Evolutionary conservation across 495 filamentous ascomycete genomes (phyloP).

Genomic region (Hypoxylon perforatum): DNA sequence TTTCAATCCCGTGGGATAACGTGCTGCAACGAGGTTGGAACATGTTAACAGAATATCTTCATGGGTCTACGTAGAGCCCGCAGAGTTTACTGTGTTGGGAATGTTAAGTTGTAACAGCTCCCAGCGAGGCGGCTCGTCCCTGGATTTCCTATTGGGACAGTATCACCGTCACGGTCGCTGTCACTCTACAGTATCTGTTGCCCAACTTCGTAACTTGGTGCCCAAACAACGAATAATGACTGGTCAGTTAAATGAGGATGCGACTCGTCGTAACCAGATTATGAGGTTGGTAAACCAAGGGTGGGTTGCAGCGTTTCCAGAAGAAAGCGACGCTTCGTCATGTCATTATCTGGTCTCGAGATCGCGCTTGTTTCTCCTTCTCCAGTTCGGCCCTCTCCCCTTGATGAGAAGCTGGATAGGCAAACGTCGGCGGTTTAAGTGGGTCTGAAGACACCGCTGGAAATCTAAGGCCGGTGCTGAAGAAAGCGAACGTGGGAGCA

Average conservation of each 20-base stretch:
- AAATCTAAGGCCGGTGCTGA: slow-evolving; percentile 28
- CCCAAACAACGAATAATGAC: slow-evolving; percentile 28
- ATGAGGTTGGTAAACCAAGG: slow-evolving; percentile 25
- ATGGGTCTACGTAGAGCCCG: not conserved
- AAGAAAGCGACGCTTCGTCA: slow-evolving; percentile 5
- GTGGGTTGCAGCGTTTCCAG: slow-evolving; percentile 16
- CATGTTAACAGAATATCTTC: slow-evolving; percentile 1
- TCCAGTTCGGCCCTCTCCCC: slow-evolving; percentile 29
- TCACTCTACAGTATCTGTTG: slow-evolving; percentile 22
- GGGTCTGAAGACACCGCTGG: slow-evolving; percentile 27
- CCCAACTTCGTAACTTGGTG: slow-evolving; percentile 39
- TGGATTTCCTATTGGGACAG: slow-evolving; percentile 8
- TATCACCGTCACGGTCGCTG: slow-evolving; percentile 9
- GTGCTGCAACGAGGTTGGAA: not conserved
- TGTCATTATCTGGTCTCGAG: slow-evolving; percentile 10
- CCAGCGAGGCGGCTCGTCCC: slow-evolving; percentile 27
- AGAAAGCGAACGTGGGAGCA: slow-evolving; percentile 35
- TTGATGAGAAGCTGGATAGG: slow-evolving; percentile 35
- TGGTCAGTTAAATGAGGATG: slow-evolving; percentile 16
- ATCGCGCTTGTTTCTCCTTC: slow-evolving; percentile 15
- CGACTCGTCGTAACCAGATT: slow-evolving; percentile 23
- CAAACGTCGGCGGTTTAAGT: slow-evolving; percentile 3
- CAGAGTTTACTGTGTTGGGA: slow-evolving; percentile 13
- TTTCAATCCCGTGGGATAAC: slow-evolving; percentile 1
- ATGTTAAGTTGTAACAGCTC: slow-evolving; percentile 23